A percentile compares a stretch with the other conserved stretches of the same genome.
Conservation (phyloP, 108 stramenopile genomes). For the Stephanodiscus minutulus region DNA sequence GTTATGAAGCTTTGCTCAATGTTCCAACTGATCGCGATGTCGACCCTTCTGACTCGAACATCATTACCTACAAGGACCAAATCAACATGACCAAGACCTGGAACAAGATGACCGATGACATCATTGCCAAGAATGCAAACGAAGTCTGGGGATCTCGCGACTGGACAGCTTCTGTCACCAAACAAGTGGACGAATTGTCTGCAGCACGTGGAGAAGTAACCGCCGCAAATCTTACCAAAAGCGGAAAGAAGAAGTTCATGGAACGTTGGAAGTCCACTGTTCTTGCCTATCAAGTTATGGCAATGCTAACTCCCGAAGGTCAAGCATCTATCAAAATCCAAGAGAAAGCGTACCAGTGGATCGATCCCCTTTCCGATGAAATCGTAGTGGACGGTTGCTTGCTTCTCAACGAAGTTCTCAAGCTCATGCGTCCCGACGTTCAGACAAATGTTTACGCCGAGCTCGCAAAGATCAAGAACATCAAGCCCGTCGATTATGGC, state of each 20-base stretch:
- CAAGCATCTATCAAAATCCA: background rate
- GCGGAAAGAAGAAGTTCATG: background rate
- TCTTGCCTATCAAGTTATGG: background rate
- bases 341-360: background rate
- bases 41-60: too few species aligned
- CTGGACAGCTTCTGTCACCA: too few species aligned
- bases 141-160: too few species aligned
- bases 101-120: too few species aligned
- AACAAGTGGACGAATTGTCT: too few species aligned
- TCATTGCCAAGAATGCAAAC: too few species aligned
- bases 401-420: background rate
- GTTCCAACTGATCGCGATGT: too few species aligned
- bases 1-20: too few species aligned
- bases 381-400: background rate
- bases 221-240: background rate
- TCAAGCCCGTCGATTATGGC: too few species aligned
- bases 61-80: too few species aligned
- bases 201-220: background rate
- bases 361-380: background rate
- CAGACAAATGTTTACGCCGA: background rate
- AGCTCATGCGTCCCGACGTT: background rate
- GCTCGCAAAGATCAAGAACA: background rate
- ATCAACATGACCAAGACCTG: too few species aligned
- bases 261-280: background rate
- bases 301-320: background rate